Percentiles rank a stretch among this genome's conserved stretches.
These are phyloP conservation scores for Plantago ovata DNA, from an alignment of 257 asterid species.

Conservation along the genomic window DNA sequence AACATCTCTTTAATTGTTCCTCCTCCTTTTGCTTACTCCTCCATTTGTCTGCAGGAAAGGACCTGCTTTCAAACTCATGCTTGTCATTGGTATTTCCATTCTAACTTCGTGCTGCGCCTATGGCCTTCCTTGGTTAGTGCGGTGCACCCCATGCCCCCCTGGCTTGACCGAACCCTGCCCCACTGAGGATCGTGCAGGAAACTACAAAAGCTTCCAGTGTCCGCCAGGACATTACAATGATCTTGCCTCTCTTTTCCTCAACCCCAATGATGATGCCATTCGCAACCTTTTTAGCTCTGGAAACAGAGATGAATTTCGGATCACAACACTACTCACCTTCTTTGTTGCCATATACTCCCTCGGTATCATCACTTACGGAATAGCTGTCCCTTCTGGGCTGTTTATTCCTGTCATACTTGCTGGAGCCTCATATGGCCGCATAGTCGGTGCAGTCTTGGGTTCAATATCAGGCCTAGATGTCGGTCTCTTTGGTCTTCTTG, in stretches of 20 bases:
- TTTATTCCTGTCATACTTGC: conserved; percentile 99
- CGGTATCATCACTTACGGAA: conserved; percentile 83
- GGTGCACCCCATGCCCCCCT: conserved; percentile 75
- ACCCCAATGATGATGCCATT: conserved; percentile 90
- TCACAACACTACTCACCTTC: conserved; percentile 56
- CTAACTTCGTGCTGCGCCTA: conserved; percentile 77
- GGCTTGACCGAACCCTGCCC: conserved; percentile 63
- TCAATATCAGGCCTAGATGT: conserved; percentile 59
- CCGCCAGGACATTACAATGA: conserved; percentile 72
- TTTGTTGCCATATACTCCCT: conserved; percentile 57
- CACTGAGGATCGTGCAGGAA: conserved; percentile 63
- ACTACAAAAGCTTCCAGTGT: conserved; percentile 84
- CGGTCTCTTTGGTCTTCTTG: conserved; percentile 82
- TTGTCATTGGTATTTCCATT: conserved; percentile 59
- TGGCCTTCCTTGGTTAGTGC: conserved; percentile 81
- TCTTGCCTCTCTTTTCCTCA: conserved; percentile 86
- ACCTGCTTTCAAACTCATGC: conserved; percentile 64
- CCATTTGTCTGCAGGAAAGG: conserved; percentile 62
- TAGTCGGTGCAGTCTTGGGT: conserved; percentile 64
- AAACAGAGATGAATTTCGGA: conserved; percentile 48
- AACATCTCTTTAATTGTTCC: background rate
- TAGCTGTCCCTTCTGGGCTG: conserved; percentile 94
- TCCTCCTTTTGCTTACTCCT: conserved; percentile 13
- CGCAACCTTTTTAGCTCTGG: conserved; percentile 65
- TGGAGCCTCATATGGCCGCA: conserved; percentile 95